A percentile compares a stretch with the other conserved stretches of the same genome.
Conservation (phyloP, 2,329 filamentous ascomycete species). For the Daldinia sp. region DNA sequence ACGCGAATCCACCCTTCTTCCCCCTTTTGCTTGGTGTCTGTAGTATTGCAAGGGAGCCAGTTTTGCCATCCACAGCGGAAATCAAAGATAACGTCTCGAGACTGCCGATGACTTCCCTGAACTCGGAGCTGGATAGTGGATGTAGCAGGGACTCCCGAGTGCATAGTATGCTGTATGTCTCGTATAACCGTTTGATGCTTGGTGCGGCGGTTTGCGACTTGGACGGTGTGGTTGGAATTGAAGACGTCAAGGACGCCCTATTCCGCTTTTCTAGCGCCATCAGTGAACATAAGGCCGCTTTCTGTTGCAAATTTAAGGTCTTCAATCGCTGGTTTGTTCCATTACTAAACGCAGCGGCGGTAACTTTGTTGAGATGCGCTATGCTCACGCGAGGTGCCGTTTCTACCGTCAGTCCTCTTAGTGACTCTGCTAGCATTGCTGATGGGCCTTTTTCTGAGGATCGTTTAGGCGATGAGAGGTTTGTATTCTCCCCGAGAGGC, state of each 20-base stretch:
- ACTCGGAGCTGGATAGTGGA: constrained; percentile 89
- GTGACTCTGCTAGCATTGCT: constrained; percentile 60
- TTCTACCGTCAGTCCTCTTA: constrained; percentile 72
- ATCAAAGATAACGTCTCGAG: constrained; percentile 88
- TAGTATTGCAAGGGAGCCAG: constrained; percentile 68
- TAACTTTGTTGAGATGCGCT: constrained; percentile 89
- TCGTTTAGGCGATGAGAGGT: constrained; percentile 63
- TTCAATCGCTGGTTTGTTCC: constrained; percentile 85
- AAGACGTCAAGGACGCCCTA: constrained; percentile 58
- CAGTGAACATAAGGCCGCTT: constrained; percentile 89
- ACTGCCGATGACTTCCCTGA: constrained; percentile 89
- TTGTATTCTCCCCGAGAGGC: constrained; percentile 82
- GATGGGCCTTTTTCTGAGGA: constrained; percentile 53
- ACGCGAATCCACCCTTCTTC: constrained; percentile 60
- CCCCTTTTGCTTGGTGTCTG: constrained; percentile 77
- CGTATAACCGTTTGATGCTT: constrained; percentile 83
- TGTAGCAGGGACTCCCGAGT: constrained; percentile 88
- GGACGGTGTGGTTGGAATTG: constrained; percentile 62
- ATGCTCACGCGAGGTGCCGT: constrained; percentile 90
- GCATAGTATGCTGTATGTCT: constrained; percentile 83
- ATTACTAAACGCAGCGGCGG: constrained; percentile 88
- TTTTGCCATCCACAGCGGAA: constrained; percentile 73
- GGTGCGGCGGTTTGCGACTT: constrained; percentile 71
- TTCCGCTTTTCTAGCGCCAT: constrained; percentile 84
- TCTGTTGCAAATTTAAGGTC: constrained; percentile 93